phyloP scores from a whole-genome alignment of 176 grass and related monocot species.

The Musa beccarii region DNA sequence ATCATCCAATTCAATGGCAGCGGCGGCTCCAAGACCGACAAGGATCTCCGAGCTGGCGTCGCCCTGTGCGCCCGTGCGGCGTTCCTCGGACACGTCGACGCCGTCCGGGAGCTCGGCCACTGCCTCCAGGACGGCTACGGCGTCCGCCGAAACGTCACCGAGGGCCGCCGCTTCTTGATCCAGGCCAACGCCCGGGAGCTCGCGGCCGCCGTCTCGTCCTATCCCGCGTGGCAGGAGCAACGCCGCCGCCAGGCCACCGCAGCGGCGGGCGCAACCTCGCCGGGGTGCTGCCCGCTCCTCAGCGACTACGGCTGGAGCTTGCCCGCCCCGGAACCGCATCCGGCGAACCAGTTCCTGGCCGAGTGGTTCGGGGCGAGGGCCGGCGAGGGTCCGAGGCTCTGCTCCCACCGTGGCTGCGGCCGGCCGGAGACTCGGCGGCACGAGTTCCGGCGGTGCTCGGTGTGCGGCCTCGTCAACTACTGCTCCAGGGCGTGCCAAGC shows the following conservation, averaged over 20 bases:
- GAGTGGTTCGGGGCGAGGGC: conserved; percentile 33
- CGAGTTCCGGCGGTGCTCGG: conserved; percentile 58
- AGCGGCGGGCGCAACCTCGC: background rate
- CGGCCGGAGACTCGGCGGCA: conserved; percentile 44
- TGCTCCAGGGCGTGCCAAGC: conserved; percentile 67
- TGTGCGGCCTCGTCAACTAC: conserved; percentile 38
- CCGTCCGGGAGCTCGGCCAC: conserved; percentile 60
- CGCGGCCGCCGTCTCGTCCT: background rate
- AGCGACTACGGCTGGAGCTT: conserved; percentile 18
- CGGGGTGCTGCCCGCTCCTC: background rate
- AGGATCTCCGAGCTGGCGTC: conserved; percentile 39
- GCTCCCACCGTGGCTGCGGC: conserved; percentile 40
- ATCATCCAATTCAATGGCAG: conserved; percentile 66
- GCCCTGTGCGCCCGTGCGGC: conserved; percentile 47
- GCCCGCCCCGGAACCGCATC: conserved; percentile 1
- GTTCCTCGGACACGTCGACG: conserved; percentile 38
- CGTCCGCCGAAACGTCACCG: conserved; percentile 27
- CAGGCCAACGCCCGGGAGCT: conserved; percentile 37
- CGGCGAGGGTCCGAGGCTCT: conserved; percentile 17
- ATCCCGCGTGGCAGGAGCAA: background rate
- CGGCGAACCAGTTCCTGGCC: conserved; percentile 46
- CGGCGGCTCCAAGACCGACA: conserved; percentile 33
- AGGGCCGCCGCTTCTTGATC: conserved; percentile 35
- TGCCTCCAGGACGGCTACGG: conserved; percentile 63
- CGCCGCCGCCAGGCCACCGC: background rate